Conservation (phyloP, 2,329 filamentous ascomycete genomes). For the Parastagonospora nodorum region DNA sequence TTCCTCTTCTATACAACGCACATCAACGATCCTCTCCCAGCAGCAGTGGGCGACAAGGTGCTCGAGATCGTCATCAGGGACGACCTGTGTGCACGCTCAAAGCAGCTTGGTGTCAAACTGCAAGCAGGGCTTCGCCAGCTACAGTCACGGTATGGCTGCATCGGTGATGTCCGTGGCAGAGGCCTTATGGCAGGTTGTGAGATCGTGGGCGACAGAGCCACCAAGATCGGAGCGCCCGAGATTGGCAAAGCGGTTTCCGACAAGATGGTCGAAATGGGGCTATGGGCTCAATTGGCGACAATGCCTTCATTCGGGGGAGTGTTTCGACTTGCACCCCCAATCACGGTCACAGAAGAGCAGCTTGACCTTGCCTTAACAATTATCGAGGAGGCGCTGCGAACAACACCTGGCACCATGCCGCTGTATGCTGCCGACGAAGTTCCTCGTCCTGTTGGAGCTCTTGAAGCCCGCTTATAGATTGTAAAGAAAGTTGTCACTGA, state of each 20-base stretch:
- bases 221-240: conserved; percentile 55
- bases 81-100: conserved; percentile 55
- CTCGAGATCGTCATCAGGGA: conserved; percentile 66
- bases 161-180: conserved; percentile 65
- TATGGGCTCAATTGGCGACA: conserved; percentile 63
- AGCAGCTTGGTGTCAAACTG: conserved; percentile 53
- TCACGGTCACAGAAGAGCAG: conserved; percentile 56
- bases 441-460: background rate
- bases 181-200: conserved; percentile 65
- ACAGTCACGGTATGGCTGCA: conserved; percentile 61
- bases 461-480: background rate
- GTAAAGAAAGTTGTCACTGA: background rate
- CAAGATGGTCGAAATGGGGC: conserved; percentile 56
- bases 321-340: conserved; percentile 65
- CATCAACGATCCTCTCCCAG: conserved; percentile 65
- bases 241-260: conserved; percentile 56
- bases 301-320: conserved; percentile 54
- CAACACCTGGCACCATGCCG: conserved; percentile 51
- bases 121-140: conserved; percentile 54
- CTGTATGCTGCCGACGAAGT: conserved; percentile 17
- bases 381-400: conserved; percentile 62
- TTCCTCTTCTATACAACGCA: conserved; percentile 67
- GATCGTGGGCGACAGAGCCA: conserved; percentile 58
- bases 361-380: conserved; percentile 58
- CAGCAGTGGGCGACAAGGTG: conserved; percentile 65